A percentile compares a stretch with the other conserved stretches of the same genome.
These are phyloP conservation scores for Tolypocladium tropicale DNA, from an alignment of 2,329 filamentous ascomycete species.

Conservation along the genomic window DNA sequence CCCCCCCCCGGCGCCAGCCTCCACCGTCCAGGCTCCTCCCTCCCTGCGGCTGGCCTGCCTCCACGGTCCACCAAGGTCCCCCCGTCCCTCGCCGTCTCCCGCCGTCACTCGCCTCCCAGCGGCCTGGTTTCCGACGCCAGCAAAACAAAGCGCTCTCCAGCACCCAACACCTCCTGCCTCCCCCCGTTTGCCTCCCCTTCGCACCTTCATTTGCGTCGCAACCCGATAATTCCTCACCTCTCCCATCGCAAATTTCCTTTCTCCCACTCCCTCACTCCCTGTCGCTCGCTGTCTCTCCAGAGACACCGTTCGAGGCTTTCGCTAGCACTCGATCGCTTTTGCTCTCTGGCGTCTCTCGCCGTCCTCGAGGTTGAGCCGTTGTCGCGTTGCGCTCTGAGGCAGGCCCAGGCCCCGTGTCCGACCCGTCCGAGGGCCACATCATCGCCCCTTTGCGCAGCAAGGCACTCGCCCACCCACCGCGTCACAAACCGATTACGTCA, in stretches of 20 bases:
- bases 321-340: slow-evolving; percentile 34
- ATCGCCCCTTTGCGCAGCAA: slow-evolving; percentile 17
- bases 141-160: slow-evolving; percentile 6
- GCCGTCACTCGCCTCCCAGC: background rate
- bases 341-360: slow-evolving; percentile 1
- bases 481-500: slow-evolving; percentile 20
- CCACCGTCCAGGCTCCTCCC: background rate
- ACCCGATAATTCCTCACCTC: slow-evolving; percentile 8
- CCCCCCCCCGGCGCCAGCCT: background rate
- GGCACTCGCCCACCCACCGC: slow-evolving; percentile 5
- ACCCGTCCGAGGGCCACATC: slow-evolving; percentile 19
- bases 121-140: slow-evolving; percentile 1
- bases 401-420: slow-evolving; percentile 1
- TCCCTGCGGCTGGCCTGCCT: background rate
- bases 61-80: background rate
- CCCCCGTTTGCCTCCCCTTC: slow-evolving; percentile 11
- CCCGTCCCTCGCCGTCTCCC: background rate
- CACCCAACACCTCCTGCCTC: slow-evolving; percentile 9
- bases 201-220: slow-evolving; percentile 16
- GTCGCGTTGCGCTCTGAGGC: slow-evolving; percentile 3
- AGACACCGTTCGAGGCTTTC: slow-evolving; percentile 30
- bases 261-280: slow-evolving; percentile 14
- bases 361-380: background rate
- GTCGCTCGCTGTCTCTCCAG: slow-evolving; percentile 10
- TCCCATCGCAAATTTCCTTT: slow-evolving; percentile 15